Evolutionary conservation across 1,284 basidiomycete species (phyloP).

Genomic region (Cerrena zonata): DNA sequence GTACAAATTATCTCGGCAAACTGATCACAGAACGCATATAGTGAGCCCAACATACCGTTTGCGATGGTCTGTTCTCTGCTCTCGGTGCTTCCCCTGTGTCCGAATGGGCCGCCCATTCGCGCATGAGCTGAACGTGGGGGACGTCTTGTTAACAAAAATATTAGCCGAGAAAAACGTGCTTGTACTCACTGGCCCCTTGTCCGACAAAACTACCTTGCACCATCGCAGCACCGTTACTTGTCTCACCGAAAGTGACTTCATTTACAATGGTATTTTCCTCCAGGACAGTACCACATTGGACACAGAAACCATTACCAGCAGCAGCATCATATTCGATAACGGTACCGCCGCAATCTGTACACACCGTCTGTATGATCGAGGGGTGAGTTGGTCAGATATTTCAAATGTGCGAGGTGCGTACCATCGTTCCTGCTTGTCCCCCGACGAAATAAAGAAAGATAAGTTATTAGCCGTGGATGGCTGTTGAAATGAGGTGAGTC

Average conservation of each 20-base stretch:
- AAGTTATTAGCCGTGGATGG: not conserved
- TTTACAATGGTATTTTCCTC: slow-evolving; percentile 94
- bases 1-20: too few relatives aligned
- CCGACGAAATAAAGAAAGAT: not conserved
- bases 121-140: slow-evolving; percentile 57
- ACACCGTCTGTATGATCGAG: slow-evolving; percentile 45
- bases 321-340: slow-evolving; percentile 78
- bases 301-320: slow-evolving; percentile 79
- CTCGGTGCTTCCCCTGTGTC: slow-evolving; percentile 68
- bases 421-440: too few relatives aligned
- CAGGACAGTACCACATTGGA: slow-evolving; percentile 80
- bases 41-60: slow-evolving; percentile 57
- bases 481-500: too few relatives aligned
- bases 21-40: not conserved
- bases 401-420: too few relatives aligned
- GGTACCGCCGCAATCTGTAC: slow-evolving; percentile 70
- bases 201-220: slow-evolving; percentile 94
- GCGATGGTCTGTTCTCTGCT: slow-evolving; percentile 85
- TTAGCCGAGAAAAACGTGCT: too few relatives aligned
- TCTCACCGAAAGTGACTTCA: slow-evolving; percentile 88
- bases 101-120: slow-evolving; percentile 72
- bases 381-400: too few relatives aligned
- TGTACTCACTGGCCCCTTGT: slow-evolving; percentile 78
- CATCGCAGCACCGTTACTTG: slow-evolving; percentile 85
- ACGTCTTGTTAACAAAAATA: too few relatives aligned